Evolutionary conservation across 805 yeast species (phyloP).

Genomic region (Ogataea zsoltii): DNA sequence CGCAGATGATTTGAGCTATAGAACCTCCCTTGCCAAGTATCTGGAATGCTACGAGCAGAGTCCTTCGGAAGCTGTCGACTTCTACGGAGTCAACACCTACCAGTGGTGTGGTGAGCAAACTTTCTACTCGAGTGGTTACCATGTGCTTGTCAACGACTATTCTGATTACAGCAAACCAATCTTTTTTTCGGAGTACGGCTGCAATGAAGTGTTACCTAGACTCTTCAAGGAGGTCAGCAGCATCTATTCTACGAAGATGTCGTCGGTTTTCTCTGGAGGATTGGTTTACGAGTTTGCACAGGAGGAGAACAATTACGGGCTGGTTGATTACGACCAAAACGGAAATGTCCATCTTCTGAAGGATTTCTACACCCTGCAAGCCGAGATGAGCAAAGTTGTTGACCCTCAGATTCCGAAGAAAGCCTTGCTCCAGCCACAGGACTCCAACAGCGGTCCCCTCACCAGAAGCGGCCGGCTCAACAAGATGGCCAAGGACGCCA

Average conservation of each 20-base stretch:
- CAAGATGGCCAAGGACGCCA: constrained; percentile 14
- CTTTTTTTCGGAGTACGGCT: constrained; percentile 89
- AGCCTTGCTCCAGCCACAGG: constrained; percentile 21
- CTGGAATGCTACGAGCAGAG: constrained; percentile 69
- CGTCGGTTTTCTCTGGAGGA: constrained; percentile 80
- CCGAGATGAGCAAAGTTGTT: constrained; percentile 41
- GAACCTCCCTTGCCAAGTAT: constrained; percentile 76
- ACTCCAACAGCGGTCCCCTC: constrained; percentile 17
- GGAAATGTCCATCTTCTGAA: constrained; percentile 45
- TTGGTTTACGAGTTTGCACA: constrained; percentile 79
- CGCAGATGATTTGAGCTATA: constrained; percentile 82
- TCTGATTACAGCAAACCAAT: constrained; percentile 69
- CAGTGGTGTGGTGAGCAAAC: constrained; percentile 91
- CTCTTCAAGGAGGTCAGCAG: constrained; percentile 72
- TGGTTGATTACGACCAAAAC: constrained; percentile 50
- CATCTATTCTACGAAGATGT: constrained; percentile 72
- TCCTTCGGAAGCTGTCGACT: constrained; percentile 63
- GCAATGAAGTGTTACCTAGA: constrained; percentile 81
- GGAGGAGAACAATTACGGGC: constrained; percentile 77
- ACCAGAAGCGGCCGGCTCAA: constrained; percentile 22
- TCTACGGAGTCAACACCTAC: constrained; percentile 78
- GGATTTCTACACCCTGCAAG: constrained; percentile 45
- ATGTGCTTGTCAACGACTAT: constrained; percentile 69
- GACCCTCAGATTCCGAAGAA: constrained; percentile 27
- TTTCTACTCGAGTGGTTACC: constrained; percentile 74